phyloP scores from a whole-genome alignment of 768 basidiomycete species.

The Russula abietina region DNA sequence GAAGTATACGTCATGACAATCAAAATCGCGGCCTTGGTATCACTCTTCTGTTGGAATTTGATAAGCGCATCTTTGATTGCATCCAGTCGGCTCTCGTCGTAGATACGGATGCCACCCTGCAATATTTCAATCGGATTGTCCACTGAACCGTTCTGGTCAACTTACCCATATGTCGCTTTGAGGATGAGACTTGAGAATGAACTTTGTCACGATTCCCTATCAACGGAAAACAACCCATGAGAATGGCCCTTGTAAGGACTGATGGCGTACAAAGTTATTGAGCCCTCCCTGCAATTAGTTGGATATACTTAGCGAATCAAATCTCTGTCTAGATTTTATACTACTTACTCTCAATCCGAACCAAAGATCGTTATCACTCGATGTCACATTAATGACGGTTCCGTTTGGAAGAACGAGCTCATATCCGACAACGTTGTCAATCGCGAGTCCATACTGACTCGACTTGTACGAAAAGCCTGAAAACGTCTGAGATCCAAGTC shows the following conservation, averaged over 20 bases:
- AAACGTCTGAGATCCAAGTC: too few relatives aligned
- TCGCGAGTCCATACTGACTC: too few relatives aligned
- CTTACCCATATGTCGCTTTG: slow-evolving; percentile 28
- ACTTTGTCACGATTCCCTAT: slow-evolving; percentile 15
- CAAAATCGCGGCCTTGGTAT: background rate
- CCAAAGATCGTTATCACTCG: too few relatives aligned
- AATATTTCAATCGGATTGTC: background rate
- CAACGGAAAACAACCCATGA: background rate
- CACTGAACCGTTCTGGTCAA: background rate
- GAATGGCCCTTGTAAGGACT: background rate
- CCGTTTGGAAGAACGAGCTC: too few relatives aligned
- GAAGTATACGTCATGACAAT: too few relatives aligned
- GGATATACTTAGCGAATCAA: background rate
- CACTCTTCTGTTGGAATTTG: background rate
- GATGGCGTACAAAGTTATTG: slow-evolving; percentile 14
- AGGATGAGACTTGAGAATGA: slow-evolving; percentile 24
- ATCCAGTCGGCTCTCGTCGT: background rate
- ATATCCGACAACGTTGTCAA: too few relatives aligned
- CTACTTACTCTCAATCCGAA: too few relatives aligned
- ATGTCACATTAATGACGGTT: too few relatives aligned
- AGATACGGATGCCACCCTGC: background rate
- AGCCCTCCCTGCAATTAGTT: slow-evolving; percentile 9
- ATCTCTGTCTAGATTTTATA: too few relatives aligned
- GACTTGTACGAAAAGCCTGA: too few relatives aligned
- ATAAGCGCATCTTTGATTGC: background rate